Evolutionary conservation across 2,329 filamentous ascomycete genomes (phyloP).

Genomic region (Ceratocystis smalleyi): DNA sequence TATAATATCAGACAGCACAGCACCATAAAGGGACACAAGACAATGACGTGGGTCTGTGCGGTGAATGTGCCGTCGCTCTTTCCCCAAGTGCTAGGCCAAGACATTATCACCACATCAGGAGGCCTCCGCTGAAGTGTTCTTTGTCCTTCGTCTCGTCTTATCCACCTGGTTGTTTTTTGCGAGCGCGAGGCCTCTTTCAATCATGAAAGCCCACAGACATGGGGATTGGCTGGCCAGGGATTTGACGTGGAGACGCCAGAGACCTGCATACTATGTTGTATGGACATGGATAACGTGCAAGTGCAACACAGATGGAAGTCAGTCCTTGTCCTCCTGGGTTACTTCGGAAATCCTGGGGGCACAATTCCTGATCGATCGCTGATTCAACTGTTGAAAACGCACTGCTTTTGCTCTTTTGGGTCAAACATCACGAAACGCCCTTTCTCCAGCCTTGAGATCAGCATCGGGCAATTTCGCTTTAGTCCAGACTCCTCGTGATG

Average conservation of each 20-base stretch:
- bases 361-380: background rate
- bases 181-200: background rate
- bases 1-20: background rate
- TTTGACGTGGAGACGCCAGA: background rate
- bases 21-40: background rate
- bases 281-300: background rate
- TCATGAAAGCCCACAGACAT: background rate
- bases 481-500: background rate
- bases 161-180: background rate
- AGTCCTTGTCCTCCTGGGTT: background rate
- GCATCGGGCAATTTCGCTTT: background rate
- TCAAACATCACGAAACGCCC: background rate
- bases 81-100: constrained; percentile 5
- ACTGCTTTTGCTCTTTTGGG: background rate
- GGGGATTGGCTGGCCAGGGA: background rate
- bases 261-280: background rate
- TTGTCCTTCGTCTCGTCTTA: background rate
- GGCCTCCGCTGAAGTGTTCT: constrained; percentile 18
- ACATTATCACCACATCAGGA: constrained; percentile 19
- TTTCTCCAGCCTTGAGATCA: background rate
- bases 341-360: background rate
- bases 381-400: background rate
- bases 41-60: background rate
- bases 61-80: background rate
- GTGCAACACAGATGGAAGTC: background rate